phyloP scores from a whole-genome alignment of 306 rosid species.

The Purshia tridentata region DNA sequence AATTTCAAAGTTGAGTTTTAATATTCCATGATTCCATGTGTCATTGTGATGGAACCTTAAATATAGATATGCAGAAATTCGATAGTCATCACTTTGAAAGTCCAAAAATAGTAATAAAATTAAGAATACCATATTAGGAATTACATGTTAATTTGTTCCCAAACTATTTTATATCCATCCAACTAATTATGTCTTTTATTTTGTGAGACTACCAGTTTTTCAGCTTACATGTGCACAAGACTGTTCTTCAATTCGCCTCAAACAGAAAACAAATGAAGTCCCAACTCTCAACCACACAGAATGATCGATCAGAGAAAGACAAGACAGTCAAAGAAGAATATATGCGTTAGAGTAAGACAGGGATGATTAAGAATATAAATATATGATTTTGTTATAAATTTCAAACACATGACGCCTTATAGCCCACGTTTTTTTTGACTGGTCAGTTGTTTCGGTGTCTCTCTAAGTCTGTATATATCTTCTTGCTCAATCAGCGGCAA shows the following conservation, averaged over 20 bases:
- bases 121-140: too few species aligned
- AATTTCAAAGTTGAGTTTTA: too few species aligned
- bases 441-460: conserved; percentile 1
- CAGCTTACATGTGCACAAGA: background rate
- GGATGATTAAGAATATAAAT: background rate
- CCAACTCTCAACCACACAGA: background rate
- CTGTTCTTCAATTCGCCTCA: background rate
- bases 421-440: conserved; percentile 10
- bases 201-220: too few species aligned
- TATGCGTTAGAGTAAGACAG: background rate
- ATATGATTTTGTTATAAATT: background rate
- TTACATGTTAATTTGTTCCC: too few species aligned
- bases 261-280: background rate
- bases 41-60: too few species aligned
- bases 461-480: background rate
- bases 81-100: too few species aligned
- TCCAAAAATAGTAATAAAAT: too few species aligned
- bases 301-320: too few species aligned
- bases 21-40: too few species aligned
- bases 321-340: background rate
- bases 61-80: too few species aligned
- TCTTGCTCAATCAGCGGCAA: conserved; percentile 15
- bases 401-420: background rate
- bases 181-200: too few species aligned
- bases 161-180: too few species aligned